Percentiles rank a stretch among this genome's conserved stretches.
phyloP scores from a whole-genome alignment of 805 yeast species.

The Lipomyces yamadae region DNA sequence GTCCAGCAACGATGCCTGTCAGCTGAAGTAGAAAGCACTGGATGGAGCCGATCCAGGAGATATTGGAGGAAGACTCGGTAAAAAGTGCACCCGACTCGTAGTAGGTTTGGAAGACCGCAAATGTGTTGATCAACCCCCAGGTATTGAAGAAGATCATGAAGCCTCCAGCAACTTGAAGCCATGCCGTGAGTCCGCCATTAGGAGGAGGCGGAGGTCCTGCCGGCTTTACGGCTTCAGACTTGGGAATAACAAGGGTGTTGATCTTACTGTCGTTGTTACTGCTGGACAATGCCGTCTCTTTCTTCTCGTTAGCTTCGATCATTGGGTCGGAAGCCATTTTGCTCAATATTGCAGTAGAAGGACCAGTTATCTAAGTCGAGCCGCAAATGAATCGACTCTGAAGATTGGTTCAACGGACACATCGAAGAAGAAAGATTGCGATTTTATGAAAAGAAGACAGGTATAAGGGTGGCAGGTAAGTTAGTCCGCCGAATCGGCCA shows the following conservation, averaged over 20 bases:
- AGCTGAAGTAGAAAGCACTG: constrained; percentile 23
- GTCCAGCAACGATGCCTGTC: constrained; percentile 13
- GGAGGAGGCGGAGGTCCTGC: constrained; percentile 13
- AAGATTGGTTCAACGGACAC: background rate
- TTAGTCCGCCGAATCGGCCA: background rate
- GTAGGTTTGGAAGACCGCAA: constrained; percentile 31
- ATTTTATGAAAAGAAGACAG: background rate
- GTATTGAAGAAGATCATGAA: constrained; percentile 61
- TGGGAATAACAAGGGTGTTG: background rate
- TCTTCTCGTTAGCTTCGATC: background rate
- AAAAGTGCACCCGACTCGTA: constrained; percentile 30
- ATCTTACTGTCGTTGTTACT: background rate
- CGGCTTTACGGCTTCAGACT: background rate
- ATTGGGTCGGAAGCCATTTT: background rate
- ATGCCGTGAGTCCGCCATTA: constrained; percentile 30
- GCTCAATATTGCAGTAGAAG: background rate
- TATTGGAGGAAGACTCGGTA: constrained; percentile 19
- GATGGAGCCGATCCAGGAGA: constrained; percentile 36
- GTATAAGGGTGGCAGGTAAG: background rate
- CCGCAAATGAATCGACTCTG: background rate
- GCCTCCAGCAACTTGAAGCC: constrained; percentile 49
- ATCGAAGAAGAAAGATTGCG: background rate
- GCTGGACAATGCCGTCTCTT: background rate
- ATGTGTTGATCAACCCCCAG: constrained; percentile 55
- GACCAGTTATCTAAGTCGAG: background rate